Conservation (phyloP, 2,329 filamentous ascomycete species). For the Alternaria incomplexa region DNA sequence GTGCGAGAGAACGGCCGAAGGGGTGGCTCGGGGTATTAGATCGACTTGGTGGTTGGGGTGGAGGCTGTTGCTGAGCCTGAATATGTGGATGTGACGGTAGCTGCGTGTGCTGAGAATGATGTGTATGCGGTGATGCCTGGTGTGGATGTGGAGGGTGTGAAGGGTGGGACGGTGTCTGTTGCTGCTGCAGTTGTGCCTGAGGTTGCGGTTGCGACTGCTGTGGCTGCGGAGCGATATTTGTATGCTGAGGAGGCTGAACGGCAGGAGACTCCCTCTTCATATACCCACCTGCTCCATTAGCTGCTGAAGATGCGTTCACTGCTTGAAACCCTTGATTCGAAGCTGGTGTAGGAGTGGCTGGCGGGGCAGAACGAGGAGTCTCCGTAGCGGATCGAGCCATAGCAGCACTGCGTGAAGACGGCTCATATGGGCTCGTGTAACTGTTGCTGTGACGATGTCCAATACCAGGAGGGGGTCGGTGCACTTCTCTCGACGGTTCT, state of each 20-base stretch:
- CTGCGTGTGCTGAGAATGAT: slow-evolving; percentile 13
- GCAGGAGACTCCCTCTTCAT: slow-evolving; percentile 29
- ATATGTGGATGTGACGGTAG: slow-evolving; percentile 21
- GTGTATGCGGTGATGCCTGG: slow-evolving; percentile 12
- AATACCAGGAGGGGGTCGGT: slow-evolving; percentile 12
- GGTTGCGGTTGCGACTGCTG: slow-evolving; percentile 11
- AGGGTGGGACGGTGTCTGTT: slow-evolving; percentile 8
- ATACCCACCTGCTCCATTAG: slow-evolving; percentile 23
- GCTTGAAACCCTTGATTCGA: slow-evolving; percentile 17
- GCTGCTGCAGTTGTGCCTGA: slow-evolving; percentile 12
- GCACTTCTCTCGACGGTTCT: slow-evolving; percentile 17
- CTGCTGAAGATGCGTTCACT: slow-evolving; percentile 14
- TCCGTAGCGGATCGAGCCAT: slow-evolving; percentile 17
- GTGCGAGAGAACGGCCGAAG: slow-evolving; percentile 31
- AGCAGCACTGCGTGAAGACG: slow-evolving; percentile 22
- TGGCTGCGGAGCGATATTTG: slow-evolving; percentile 27
- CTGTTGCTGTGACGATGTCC: slow-evolving; percentile 22
- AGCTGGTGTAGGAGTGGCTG: slow-evolving; percentile 12
- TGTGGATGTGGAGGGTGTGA: slow-evolving; percentile 12
- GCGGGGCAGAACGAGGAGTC: slow-evolving; percentile 19
- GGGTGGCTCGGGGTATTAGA: slow-evolving; percentile 31
- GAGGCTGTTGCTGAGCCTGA: slow-evolving; percentile 25
- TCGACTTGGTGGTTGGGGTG: slow-evolving; percentile 28
- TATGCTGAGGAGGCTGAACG: slow-evolving; percentile 23
- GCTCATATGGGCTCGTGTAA: slow-evolving; percentile 42